Evolutionary conservation across 768 basidiomycete species (phyloP), one percentile per base, ranked within the genome.

Genomic region (Hirschioporus abietinus): DNA sequence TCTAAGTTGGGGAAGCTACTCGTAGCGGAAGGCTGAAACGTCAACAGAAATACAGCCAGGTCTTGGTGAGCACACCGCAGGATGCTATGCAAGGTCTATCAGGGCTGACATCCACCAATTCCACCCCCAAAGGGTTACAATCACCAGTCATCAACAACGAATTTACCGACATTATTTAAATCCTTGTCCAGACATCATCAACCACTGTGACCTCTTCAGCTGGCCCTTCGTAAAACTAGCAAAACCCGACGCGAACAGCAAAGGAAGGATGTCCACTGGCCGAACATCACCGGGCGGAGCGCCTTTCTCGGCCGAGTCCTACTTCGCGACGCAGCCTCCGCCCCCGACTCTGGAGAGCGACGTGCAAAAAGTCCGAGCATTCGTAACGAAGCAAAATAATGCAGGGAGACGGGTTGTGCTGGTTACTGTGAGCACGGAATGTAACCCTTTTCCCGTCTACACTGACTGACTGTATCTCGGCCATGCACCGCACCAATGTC

Each of bases 301-400:
- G 42, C 42, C 42, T 52, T 96, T 96, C 79, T 95, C 92, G 18
- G 91, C 95, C 26, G 92, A 95, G 69, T 82, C 83, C 1, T 99
- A 98, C 80, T 99, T 97, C 74, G 88, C 86, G 63, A 94, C 93
- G 0, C 95, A 99, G 72, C 83, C 82, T 20, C 88, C 89, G 9
- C 97, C 97, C 1, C 73, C 86, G 0, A 82, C 83, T 8, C 85
- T 99, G 18, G 83, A 91, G 10, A 80, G 86, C 52, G 89, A 92
- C 71, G 81, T 92, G 30, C 81, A 80, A 17, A 79, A 75, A 7
- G 89, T 95, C 26, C 79, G 83, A 34, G 79, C 82, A 15, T 99
- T 96, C 71, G 82, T 96, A 20, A 75, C 83, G 61, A 80, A 81
- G 71, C 95, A 97, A 76, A 78, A 78, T 60, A 80, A 81, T 59